These are phyloP conservation scores for Candida qinlingensis DNA, from an alignment of 805 yeast species.

Conservation along the genomic window DNA sequence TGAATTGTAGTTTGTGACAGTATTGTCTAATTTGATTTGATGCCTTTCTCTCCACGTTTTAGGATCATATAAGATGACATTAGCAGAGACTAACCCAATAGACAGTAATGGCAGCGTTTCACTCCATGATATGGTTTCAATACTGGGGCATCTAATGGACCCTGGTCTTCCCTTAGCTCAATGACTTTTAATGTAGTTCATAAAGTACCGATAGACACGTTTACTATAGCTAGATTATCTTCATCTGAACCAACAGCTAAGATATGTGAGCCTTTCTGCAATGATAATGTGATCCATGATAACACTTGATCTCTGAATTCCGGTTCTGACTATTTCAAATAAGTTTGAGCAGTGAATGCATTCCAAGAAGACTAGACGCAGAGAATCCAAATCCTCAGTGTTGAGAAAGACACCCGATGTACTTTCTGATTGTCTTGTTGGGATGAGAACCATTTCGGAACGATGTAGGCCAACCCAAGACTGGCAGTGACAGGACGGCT, in stretches of 20 bases:
- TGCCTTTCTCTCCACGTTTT: constrained; percentile 83
- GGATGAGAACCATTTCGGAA: too few relatives aligned
- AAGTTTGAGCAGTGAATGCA: constrained; percentile 61
- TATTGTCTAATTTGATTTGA: constrained; percentile 64
- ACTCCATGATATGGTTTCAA: constrained; percentile 84
- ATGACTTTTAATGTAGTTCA: constrained; percentile 62
- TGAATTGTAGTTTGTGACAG: constrained; percentile 74
- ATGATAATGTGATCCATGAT: constrained; percentile 80
- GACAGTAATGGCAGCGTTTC: constrained; percentile 62
- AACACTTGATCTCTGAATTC: constrained; percentile 71
- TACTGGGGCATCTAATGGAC: constrained; percentile 59
- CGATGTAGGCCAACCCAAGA: too few relatives aligned
- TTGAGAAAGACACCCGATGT: constrained; percentile 75
- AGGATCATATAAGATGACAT: constrained; percentile 74
- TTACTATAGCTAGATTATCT: constrained; percentile 77
- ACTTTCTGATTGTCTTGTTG: constrained; percentile 51
- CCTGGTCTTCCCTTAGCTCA: constrained; percentile 49
- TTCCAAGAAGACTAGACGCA: constrained; percentile 63
- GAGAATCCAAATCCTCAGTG: constrained; percentile 47
- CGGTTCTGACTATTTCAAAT: constrained; percentile 58
- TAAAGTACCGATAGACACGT: constrained; percentile 66
- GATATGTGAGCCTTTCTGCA: constrained; percentile 43
- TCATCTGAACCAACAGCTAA: constrained; percentile 84
- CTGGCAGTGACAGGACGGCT: too few relatives aligned
- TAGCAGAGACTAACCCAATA: constrained; percentile 86